Conservation (phyloP, 768 basidiomycete species). For the Lyophyllum semitale region DNA sequence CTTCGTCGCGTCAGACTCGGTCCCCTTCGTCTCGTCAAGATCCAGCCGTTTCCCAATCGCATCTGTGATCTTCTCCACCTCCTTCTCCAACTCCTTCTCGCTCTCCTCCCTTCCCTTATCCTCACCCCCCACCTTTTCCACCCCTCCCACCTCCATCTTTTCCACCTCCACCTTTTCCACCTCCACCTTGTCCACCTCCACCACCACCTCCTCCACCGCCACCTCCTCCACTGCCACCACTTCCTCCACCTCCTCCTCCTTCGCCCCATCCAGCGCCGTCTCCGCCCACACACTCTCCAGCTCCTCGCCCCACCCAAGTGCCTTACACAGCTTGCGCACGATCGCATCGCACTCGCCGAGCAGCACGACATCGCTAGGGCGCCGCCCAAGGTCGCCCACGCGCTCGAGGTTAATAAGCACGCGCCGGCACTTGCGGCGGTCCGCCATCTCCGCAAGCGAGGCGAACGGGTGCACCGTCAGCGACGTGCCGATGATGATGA, state of each 20-base stretch:
- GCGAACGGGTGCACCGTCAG: slow-evolving; percentile 89
- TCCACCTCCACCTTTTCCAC: slow-evolving; percentile 1
- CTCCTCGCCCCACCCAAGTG: slow-evolving; percentile 77
- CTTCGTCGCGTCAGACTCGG: not conserved
- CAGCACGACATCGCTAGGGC: slow-evolving; percentile 59
- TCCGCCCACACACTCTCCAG: slow-evolving; percentile 55
- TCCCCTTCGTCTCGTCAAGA: slow-evolving; percentile 15
- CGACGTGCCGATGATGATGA: slow-evolving; percentile 91
- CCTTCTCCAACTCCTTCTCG: slow-evolving; percentile 25
- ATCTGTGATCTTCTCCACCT: slow-evolving; percentile 34
- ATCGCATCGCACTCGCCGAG: slow-evolving; percentile 75
- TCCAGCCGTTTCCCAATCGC: slow-evolving; percentile 32
- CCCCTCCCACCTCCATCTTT: no score
- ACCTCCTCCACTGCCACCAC: slow-evolving; percentile 61
- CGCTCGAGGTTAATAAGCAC: slow-evolving; percentile 87
- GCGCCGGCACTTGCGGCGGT: slow-evolving; percentile 58
- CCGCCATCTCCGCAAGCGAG: slow-evolving; percentile 62
- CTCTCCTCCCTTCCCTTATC: slow-evolving; percentile 19
- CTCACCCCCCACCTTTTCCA: slow-evolving; percentile 1
- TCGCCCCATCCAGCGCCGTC: slow-evolving; percentile 34
- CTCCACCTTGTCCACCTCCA: slow-evolving; percentile 29
- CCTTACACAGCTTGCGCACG: slow-evolving; percentile 58
- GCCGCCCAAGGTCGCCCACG: slow-evolving; percentile 66
- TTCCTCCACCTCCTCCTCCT: slow-evolving; percentile 8
- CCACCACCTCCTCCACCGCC: slow-evolving; percentile 53